Base-by-base conservation (phyloP, 192 early-diverging fungal species). In the Irineochytrium annulatum region DNA sequence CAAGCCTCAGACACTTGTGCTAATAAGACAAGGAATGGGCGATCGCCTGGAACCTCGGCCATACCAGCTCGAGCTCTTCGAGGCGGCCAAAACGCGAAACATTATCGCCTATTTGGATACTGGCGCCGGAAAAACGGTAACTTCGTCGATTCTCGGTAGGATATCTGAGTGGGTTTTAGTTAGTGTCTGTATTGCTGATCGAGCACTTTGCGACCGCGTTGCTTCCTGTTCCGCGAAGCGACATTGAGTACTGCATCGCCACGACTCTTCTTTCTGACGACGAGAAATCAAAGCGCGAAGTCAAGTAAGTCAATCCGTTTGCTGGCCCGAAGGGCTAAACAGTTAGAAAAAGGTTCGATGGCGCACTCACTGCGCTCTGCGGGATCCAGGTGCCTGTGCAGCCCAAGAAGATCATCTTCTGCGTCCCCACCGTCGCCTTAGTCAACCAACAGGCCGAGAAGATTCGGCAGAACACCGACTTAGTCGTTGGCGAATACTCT, bases 101-200 rank as follows among this genome's bases (percentile, higher is more conserved):
- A 79, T 90, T 32, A 89, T 95, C 44, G 87, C 91, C 0, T 87
- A 92, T n/a, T 72, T 98, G 43, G 90, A 94, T 70, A 98, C 95
- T 0, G 95, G 94, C 3, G 82, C 83, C 31, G 93, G 95, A 14
- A 96, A 95, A 51, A 68, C 65, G 11, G 24, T 57, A 20, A 31
- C 30, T 53, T 54, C 51, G 11, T 19, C 6, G 11, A 8, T 13
- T 41, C 11, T n/a, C 37, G n/a, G 37, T 8, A 41, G 11, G n/a
- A 8, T 41, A 41, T 20, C 26, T 24, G 20, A 68, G 61, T 92
- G 90, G 6, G 13, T 22, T 17, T 17, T 17, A 49, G 46, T 73
- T 97, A 0, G 86, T 94, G 3, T 85, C 93, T 3, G 86, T 90
- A 34, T 78, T 94, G 80, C 72, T 98, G n/a, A 85, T 95, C 37